Conservation (phyloP, 2,329 filamentous ascomycete species). For the Penicillium sp. region DNA sequence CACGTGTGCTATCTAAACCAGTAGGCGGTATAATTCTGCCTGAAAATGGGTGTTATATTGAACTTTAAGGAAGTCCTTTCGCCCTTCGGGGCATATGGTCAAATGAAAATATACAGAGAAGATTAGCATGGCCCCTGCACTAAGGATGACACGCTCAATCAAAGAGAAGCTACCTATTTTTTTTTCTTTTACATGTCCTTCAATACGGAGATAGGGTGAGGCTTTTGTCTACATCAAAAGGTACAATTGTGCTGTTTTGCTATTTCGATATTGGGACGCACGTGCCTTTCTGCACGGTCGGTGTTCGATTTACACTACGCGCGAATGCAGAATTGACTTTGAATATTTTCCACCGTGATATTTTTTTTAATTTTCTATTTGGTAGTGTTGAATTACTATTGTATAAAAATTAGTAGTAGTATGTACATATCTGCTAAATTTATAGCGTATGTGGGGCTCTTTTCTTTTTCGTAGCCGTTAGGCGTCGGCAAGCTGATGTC, state of each 20-base stretch:
- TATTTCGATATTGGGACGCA: background rate
- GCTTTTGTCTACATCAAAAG: background rate
- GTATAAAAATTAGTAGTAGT: background rate
- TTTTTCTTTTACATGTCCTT: conserved; percentile 37
- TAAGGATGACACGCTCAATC: conserved; percentile 93
- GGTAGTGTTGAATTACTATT: no score
- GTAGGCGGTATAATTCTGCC: background rate
- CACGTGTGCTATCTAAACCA: background rate
- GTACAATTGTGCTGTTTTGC: background rate
- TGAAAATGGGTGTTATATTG: accelerated
- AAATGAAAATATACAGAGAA: conserved; percentile 72
- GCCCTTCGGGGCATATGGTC: conserved; percentile 58
- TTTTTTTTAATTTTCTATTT: background rate
- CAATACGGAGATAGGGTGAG: background rate
- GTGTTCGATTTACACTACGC: background rate
- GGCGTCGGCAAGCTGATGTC: background rate
- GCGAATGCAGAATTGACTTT: background rate
- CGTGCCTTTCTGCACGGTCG: background rate
- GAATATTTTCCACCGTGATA: background rate
- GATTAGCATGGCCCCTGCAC: conserved; percentile 81
- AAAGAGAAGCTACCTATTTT: conserved; percentile 74
- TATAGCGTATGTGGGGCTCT: background rate
- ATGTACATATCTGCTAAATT: background rate
- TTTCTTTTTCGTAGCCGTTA: background rate
- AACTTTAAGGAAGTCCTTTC: background rate